Evolutionary conservation across 257 asterid species (phyloP), one percentile per base, ranked within the genome.

Genomic region (Echium plantagineum): DNA sequence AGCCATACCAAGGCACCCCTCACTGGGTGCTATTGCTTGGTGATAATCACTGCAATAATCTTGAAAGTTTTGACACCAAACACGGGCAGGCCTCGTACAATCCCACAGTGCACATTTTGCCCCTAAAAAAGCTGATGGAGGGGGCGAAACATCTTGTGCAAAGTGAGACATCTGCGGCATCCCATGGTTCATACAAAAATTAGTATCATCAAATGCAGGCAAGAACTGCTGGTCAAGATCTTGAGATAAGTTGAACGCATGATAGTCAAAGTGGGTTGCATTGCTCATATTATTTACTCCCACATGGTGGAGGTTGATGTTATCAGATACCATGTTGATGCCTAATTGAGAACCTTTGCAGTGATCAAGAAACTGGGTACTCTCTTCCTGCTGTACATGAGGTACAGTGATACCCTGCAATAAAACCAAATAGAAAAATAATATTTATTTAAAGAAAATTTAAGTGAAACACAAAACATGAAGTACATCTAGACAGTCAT

Each of bases 61-160:
- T 64, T 69, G 81, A 47, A 75, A 71, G 60, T 75, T 72, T 61
- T 69, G 74, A 63, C 75, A 72, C 78, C 78, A 72, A 22, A 65
- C 72, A 55, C 70, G 74, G 9, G 79, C 79, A 64, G 78, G 82
- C 60, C 82, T 66, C 6, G 82, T 68, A 60, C 82, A 77, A 64
- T 91, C 98, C 98, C 98, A 91, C 54, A 91, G 95, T 61, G 98
- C 94, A 71, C 98, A 91, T 72, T 85, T 91, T 65, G 97, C 95
- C 54, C 98, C 98, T 73, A 88, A 75, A 69, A 88, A 91, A 12
- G 97, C 96, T 64, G 86, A 78, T 48, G 97, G 98, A 32, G 98
- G 98, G 62, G 98, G 98, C 57, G 74, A 73, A 60, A 81, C 75
- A 63, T 76, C 82, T 52, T 79, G 83, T 62, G 77, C 75, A 70